Percentiles rank a stretch among this genome's conserved stretches.
Evolutionary conservation across 352 stramenopile species (phyloP).

Genomic region (Aphanomyces cochlioides): DNA sequence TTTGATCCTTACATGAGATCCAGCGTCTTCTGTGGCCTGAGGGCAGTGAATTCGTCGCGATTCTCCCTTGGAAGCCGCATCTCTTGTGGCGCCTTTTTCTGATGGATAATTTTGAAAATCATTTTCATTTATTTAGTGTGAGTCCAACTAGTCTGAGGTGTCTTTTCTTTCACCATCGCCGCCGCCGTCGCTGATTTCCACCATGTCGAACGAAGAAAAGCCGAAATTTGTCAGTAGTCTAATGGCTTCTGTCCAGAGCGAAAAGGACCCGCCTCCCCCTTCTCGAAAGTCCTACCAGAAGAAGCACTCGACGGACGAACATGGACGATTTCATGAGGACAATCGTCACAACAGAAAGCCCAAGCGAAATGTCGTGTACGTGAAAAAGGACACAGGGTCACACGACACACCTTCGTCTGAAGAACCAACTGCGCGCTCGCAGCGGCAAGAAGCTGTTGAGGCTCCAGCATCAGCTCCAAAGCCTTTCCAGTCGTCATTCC

Average conservation of each 20-base stretch:
- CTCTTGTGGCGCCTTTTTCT: too few relatives aligned
- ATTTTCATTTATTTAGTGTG: conserved; percentile 11
- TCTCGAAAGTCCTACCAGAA: conserved; percentile 4
- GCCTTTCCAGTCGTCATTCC: conserved; percentile 22
- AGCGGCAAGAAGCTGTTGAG: too few relatives aligned
- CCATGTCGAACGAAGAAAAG: conserved; percentile 9
- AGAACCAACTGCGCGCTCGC: too few relatives aligned
- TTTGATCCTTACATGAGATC: too few relatives aligned
- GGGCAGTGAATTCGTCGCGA: too few relatives aligned
- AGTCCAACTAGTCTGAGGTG: background rate
- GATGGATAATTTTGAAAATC: background rate
- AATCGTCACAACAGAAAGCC: conserved; percentile 1
- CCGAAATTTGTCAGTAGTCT: conserved; percentile 10
- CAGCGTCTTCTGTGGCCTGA: too few relatives aligned
- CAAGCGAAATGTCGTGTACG: background rate
- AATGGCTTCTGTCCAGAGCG: conserved; percentile 3
- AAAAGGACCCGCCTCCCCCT: background rate
- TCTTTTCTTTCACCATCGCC: background rate
- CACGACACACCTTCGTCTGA: too few relatives aligned
- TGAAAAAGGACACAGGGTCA: background rate
- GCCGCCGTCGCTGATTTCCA: background rate
- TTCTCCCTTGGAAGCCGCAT: too few relatives aligned
- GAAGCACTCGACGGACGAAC: background rate
- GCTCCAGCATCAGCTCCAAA: background rate
- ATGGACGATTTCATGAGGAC: background rate